These are phyloP conservation scores for Zymoseptoria tritici DNA, from an alignment of 2,329 filamentous ascomycete species.

Conservation along the genomic window DNA sequence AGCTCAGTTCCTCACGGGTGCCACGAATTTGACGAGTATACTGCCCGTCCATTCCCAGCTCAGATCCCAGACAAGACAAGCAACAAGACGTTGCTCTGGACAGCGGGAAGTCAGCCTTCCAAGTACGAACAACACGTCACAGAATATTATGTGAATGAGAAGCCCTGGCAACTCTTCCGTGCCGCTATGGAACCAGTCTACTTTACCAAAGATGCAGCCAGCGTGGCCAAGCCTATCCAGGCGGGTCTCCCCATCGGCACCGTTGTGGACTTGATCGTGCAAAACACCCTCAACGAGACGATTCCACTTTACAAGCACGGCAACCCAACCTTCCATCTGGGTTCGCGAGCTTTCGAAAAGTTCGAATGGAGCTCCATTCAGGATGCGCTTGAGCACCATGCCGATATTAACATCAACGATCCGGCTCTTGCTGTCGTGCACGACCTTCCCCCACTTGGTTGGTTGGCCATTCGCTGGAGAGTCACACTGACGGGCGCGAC, in stretches of 20 bases:
- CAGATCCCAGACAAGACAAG: not conserved
- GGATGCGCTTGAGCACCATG: not conserved
- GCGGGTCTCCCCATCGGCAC: not conserved
- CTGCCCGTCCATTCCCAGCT: not conserved
- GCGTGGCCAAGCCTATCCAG: not conserved
- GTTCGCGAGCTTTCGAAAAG: not conserved
- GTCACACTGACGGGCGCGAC: not conserved
- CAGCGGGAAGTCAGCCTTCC: not conserved
- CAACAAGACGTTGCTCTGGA: not conserved
- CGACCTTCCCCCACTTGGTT: not conserved
- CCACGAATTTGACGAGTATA: not conserved
- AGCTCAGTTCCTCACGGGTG: not conserved
- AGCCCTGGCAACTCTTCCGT: not conserved
- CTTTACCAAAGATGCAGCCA: not conserved
- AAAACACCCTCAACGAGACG: not conserved
- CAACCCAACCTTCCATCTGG: not conserved
- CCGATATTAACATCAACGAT: not conserved
- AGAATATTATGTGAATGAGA: not conserved
- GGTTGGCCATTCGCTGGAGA: not conserved
- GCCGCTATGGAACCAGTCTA: not conserved
- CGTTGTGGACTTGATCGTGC: not conserved
- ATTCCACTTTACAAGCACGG: not conserved
- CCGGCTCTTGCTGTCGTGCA: not conserved
- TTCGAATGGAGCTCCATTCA: not conserved
- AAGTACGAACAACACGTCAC: not conserved